Percentiles rank a stretch among this genome's conserved stretches.
Evolutionary conservation across 129 eudicot genomes (phyloP).

Genomic region (Calendula officinalis): DNA sequence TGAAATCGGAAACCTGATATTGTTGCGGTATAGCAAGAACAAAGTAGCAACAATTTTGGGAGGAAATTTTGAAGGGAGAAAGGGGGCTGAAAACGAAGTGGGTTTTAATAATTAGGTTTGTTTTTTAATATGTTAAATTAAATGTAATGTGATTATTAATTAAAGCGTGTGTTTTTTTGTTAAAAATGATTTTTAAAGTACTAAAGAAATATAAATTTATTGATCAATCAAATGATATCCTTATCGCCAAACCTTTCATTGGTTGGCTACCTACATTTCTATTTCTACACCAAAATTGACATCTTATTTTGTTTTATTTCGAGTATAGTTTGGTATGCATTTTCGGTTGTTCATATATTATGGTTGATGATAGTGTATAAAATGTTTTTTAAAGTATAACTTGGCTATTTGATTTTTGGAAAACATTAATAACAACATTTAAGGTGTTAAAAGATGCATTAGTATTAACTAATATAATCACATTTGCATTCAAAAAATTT

Average conservation of each 20-base stretch:
- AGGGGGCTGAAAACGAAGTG: slow-evolving; percentile 4
- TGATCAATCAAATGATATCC: slow-evolving; percentile 18
- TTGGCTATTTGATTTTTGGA: too few species aligned
- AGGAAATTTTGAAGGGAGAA: not conserved
- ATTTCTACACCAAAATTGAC: slow-evolving; percentile 9
- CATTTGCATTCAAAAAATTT: too few species aligned
- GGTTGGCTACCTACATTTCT: slow-evolving; percentile 32
- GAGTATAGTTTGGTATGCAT: not conserved
- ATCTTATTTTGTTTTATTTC: not conserved
- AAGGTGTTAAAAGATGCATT: too few species aligned
- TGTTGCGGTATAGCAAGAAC: slow-evolving; percentile 4
- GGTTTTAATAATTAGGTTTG: slow-evolving; percentile 15
- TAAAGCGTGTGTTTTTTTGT: not conserved
- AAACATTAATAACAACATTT: too few species aligned
- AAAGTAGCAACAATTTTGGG: not conserved
- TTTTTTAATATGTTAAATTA: slow-evolving; percentile 13
- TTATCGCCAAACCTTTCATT: slow-evolving; percentile 27
- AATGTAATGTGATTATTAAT: slow-evolving; percentile 2
- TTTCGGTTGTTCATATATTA: not conserved
- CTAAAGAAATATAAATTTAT: slow-evolving; percentile 3
- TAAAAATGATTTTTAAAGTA: not conserved
- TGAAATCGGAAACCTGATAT: slow-evolving; percentile 25
- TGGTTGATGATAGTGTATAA: not conserved
- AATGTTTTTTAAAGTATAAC: not conserved
- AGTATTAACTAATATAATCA: too few species aligned